Evolutionary conservation across 352 stramenopile species (phyloP).

Genomic region (Phytophthora quininea): DNA sequence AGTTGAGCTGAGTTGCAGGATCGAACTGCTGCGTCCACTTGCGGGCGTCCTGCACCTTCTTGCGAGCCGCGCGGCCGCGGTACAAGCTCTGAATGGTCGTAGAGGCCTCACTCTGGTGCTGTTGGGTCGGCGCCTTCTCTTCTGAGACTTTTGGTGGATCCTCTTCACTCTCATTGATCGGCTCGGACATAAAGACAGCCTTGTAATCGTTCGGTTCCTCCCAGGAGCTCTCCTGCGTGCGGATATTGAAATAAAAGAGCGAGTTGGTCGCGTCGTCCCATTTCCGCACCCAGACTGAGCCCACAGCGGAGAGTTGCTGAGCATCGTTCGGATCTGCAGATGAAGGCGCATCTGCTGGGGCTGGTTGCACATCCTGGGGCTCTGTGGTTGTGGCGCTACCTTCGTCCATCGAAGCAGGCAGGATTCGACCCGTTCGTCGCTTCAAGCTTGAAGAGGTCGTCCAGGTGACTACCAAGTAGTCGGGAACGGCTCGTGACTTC

Average conservation of each 20-base stretch:
- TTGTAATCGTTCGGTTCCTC: constrained; percentile 33
- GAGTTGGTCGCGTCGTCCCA: constrained; percentile 31
- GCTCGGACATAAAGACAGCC: constrained; percentile 26
- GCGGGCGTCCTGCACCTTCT: constrained; percentile 20
- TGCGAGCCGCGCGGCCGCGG: constrained; percentile 30
- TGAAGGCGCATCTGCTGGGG: not conserved
- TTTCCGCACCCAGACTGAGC: constrained; percentile 38
- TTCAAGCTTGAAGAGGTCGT: constrained; percentile 1
- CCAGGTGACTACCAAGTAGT: no score
- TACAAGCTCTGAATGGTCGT: constrained; percentile 48
- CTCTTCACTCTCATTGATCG: constrained; percentile 12
- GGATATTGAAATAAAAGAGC: constrained; percentile 46
- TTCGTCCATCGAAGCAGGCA: not conserved
- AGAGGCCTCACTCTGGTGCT: constrained; percentile 11
- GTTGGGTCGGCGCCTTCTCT: not conserved
- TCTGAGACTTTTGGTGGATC: constrained; percentile 8
- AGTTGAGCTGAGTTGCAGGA: constrained; percentile 32
- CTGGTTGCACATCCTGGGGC: not conserved
- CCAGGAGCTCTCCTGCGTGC: constrained; percentile 40
- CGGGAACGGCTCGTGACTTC: no score
- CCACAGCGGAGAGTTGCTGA: not conserved
- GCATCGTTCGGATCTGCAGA: not conserved
- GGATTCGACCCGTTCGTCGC: constrained; percentile 5
- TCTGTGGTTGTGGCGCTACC: not conserved
- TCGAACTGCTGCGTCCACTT: constrained; percentile 66